A percentile compares a stretch with the other conserved stretches of the same genome.
These are phyloP conservation scores for Guyanaporus albipodus DNA, from an alignment of 768 basidiomycete species.

Conservation along the genomic window DNA sequence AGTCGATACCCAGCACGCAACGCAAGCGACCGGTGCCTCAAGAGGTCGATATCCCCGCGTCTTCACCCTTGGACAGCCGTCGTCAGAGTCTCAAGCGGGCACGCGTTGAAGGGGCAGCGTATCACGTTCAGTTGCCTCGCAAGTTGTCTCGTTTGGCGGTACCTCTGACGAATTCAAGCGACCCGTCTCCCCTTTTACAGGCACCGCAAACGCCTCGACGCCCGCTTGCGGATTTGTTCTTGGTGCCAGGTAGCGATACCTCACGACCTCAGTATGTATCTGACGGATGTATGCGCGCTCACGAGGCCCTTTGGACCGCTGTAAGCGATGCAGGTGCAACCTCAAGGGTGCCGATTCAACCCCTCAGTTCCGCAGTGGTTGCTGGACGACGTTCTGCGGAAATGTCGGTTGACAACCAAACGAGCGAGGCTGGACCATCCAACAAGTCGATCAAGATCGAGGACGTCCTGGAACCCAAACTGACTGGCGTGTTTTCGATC, in stretches of 20 bases:
- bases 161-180: background rate
- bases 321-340: background rate
- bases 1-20: background rate
- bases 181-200: background rate
- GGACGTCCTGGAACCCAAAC: conserved; percentile 8
- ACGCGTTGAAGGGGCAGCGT: conserved; percentile 7
- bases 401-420: no score
- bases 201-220: conserved; percentile 17
- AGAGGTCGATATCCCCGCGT: background rate
- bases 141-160: conserved; percentile 10
- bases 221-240: conserved; percentile 18
- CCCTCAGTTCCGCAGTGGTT: background rate
- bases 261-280: background rate
- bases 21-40: background rate
- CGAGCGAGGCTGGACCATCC: background rate
- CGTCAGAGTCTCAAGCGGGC: conserved; percentile 8
- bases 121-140: background rate
- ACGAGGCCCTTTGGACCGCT: background rate
- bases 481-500: conserved; percentile 12
- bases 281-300: conserved; percentile 13
- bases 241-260: background rate
- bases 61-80: conserved; percentile 14
- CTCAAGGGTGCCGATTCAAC: background rate
- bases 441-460: conserved; percentile 18
- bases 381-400: background rate